Base-by-base conservation (phyloP, 2,329 filamentous ascomycete species). In the Pseudogymnoascus sp. region DNA sequence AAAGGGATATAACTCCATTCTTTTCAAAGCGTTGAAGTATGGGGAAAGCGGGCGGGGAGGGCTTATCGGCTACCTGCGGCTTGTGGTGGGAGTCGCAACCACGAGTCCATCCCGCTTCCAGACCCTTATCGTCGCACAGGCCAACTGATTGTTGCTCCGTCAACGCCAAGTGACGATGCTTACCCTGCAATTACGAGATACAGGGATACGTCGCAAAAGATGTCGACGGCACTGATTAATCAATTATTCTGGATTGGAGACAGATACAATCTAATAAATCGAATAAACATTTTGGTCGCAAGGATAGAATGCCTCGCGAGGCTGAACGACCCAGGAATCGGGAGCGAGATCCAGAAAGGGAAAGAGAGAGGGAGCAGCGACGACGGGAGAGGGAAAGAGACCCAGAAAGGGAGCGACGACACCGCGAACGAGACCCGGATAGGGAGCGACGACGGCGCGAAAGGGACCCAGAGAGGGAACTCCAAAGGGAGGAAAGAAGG, bases 291-390 rank as follows among this genome's bases (percentile, higher is more conserved):
- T 50, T 50, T 50, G 44, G 44, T 29, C 44, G 44, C 44, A 50
- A 50, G 44, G 44, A 50, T 50, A 50, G 21, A 50, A 50, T 50
- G 64, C 64, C 68, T 50, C 66, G 67, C 50, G 70, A 72, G 60
- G 69, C 70, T 44, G 63, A 68, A 56, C 65, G 67, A 35, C 65
- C 63, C 64, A 68, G 67, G 65, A 63, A 61, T 47, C 63, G 71
- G 64, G 68, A 70, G 59, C 64, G 69, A 67, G 37, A 62, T 40
- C 63, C 64, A 33, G 62, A 50, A n/a, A 50, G 44, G 26, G 44
- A 50, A 13, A 14, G 44, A 29, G 44, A 50, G 44, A 50, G 44
- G 44, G 44, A 50, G 13, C 21, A 24, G 24, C 44, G 44, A n/a
- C 21, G 44, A 21, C 33, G 59, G 4, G 59, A 61, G 66, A 29